A percentile compares a stretch with the other conserved stretches of the same genome.
Evolutionary conservation across 768 basidiomycete species (phyloP).

Genomic region (Boletellus ananiceps): DNA sequence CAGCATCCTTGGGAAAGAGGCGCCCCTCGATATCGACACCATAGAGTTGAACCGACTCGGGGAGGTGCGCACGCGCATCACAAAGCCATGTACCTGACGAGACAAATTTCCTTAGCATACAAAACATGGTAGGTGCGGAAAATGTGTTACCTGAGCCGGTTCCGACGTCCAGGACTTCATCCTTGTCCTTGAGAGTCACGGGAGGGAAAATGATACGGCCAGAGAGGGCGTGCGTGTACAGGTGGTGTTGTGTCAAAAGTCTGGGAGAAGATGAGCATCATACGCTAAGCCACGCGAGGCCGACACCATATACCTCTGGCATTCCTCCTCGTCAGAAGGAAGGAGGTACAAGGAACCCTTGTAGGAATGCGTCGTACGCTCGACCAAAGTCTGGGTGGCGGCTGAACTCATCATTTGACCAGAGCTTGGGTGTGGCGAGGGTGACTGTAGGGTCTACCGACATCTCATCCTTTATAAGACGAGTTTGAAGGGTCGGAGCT

Average conservation of each 20-base stretch:
- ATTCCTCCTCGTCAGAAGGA: slow-evolving; percentile 26
- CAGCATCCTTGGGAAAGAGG: slow-evolving; percentile 11
- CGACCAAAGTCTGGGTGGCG: neutral
- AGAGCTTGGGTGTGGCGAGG: neutral
- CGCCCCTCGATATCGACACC: slow-evolving; percentile 26
- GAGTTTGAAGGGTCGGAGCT: neutral
- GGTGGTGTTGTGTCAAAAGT: slow-evolving; percentile 14
- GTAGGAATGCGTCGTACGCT: slow-evolving; percentile 19
- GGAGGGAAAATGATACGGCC: slow-evolving; percentile 21
- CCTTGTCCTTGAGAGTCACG: slow-evolving; percentile 10
- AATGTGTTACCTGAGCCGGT: slow-evolving; percentile 16
- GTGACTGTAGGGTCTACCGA: too few relatives aligned
- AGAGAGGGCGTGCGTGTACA: slow-evolving; percentile 20
- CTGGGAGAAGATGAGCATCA: neutral
- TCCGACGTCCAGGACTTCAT: slow-evolving; percentile 23
- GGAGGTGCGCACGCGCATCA: slow-evolving; percentile 12
- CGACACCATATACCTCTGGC: slow-evolving; percentile 12
- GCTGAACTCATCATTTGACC: neutral
- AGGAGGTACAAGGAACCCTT: slow-evolving; percentile 20
- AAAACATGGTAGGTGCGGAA: neutral
- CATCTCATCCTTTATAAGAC: neutral
- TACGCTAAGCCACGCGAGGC: too few relatives aligned
- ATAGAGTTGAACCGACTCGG: slow-evolving; percentile 17
- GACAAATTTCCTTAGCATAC: neutral
- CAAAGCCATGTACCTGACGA: slow-evolving; percentile 22